Evolutionary conservation across 352 stramenopile species (phyloP).

Genomic region (Phytopythium kandeliae): DNA sequence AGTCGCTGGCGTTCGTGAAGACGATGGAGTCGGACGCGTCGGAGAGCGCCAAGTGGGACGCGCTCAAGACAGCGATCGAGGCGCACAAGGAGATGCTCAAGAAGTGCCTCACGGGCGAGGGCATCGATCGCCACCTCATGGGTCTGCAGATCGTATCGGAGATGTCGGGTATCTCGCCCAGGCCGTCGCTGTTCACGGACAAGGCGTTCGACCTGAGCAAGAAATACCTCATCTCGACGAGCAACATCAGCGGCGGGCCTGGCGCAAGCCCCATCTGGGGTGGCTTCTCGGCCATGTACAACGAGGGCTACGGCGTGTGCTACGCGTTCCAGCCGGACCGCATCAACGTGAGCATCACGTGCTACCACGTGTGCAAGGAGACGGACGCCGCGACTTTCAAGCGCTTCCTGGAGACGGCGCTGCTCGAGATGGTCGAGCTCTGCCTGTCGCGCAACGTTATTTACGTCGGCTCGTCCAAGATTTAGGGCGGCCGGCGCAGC

Average conservation of each 20-base stretch:
- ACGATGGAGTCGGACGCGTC: slow-evolving; percentile 75
- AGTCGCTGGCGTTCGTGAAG: slow-evolving; percentile 90
- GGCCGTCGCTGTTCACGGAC: slow-evolving; percentile 92
- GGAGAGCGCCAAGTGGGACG: slow-evolving; percentile 74
- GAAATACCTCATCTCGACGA: slow-evolving; percentile 94
- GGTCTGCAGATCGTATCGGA: slow-evolving; percentile 93
- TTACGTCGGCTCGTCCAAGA: slow-evolving; percentile 86
- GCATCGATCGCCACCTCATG: slow-evolving; percentile 96
- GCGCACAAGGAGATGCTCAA: slow-evolving; percentile 91
- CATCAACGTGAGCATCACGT: slow-evolving; percentile 95
- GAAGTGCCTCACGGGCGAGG: slow-evolving; percentile 75
- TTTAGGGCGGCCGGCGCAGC: slow-evolving; percentile 24
- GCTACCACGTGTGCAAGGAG: slow-evolving; percentile 76
- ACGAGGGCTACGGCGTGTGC: slow-evolving; percentile 94
- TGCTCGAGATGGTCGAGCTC: slow-evolving; percentile 95
- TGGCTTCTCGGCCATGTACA: slow-evolving; percentile 94
- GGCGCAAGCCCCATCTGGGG: slow-evolving; percentile 95
- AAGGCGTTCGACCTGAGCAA: slow-evolving; percentile 91
- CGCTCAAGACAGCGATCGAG: slow-evolving; percentile 85
- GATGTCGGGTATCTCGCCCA: slow-evolving; percentile 84
- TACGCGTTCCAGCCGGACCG: slow-evolving; percentile 94
- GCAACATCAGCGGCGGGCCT: slow-evolving; percentile 90
- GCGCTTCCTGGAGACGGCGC: slow-evolving; percentile 89
- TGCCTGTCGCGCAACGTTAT: slow-evolving; percentile 88
- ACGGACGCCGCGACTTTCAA: slow-evolving; percentile 85